Evolutionary conservation across 352 stramenopile genomes (phyloP).

Genomic region (Globisporangium radiosum): DNA sequence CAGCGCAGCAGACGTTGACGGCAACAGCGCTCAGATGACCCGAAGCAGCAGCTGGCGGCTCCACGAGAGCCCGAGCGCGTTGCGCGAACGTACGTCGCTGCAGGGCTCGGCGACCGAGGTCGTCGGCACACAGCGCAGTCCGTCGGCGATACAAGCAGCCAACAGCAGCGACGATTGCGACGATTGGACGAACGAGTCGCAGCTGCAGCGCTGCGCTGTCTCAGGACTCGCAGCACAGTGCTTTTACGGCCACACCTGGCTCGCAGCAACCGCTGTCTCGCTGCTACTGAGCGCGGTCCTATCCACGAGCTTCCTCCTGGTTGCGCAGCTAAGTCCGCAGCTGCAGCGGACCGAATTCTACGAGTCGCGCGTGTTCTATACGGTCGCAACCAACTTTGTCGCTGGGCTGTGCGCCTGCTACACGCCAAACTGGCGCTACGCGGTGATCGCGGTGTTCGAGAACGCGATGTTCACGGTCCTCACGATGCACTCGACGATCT

Average conservation of each 20-base stretch:
- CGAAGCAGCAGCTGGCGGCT: slow-evolving; percentile 3
- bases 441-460: slow-evolving; percentile 53
- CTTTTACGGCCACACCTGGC: slow-evolving; percentile 39
- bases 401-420: slow-evolving; percentile 42
- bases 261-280: slow-evolving; percentile 38
- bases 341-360: slow-evolving; percentile 49
- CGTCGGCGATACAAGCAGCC: not conserved
- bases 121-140: not conserved
- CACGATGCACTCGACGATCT: slow-evolving; percentile 59
- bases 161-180: not conserved
- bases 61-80: not conserved
- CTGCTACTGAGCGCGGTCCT: slow-evolving; percentile 20
- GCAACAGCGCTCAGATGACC: slow-evolving; percentile 2
- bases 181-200: slow-evolving; percentile 14
- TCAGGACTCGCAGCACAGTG: slow-evolving; percentile 24
- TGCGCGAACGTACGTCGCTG: slow-evolving; percentile 2
- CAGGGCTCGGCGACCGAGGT: not conserved
- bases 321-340: slow-evolving; percentile 33
- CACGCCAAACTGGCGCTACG: slow-evolving; percentile 64
- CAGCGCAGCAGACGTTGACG: not conserved
- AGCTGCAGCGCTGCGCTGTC: slow-evolving; percentile 25
- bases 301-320: slow-evolving; percentile 27
- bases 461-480: slow-evolving; percentile 63
- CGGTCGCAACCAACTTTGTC: slow-evolving; percentile 50
- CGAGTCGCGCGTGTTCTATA: slow-evolving; percentile 49